Evolutionary conservation across 75 land plant species (phyloP).

Genomic region (Cunninghamia lanceolata): DNA sequence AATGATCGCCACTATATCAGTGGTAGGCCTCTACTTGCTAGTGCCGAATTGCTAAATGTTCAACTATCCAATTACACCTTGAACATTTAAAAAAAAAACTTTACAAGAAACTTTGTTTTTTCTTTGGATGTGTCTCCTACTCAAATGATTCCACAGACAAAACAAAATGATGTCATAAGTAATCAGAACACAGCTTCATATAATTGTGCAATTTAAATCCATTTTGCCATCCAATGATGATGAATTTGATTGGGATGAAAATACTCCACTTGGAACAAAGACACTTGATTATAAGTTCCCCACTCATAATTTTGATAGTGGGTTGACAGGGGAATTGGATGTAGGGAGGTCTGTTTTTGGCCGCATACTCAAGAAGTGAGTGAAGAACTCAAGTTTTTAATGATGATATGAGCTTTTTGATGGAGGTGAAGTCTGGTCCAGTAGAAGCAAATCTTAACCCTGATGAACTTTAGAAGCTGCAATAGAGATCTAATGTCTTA

Average conservation of each 20-base stretch:
- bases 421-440: constrained; percentile 61
- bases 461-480: constrained; percentile 56
- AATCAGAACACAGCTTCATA: constrained; percentile 16
- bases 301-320: constrained; percentile 11
- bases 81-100: too few species aligned
- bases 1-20: too few species aligned
- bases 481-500: constrained; percentile 71
- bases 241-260: constrained; percentile 72
- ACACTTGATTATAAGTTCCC: constrained; percentile 49
- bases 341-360: constrained; percentile 42
- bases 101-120: too few species aligned
- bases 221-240: constrained; percentile 32
- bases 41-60: too few species aligned
- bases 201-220: constrained; percentile 18
- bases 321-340: constrained; percentile 40
- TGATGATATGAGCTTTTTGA: constrained; percentile 64
- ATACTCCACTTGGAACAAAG: constrained; percentile 46
- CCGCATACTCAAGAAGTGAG: constrained; percentile 68
- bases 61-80: too few species aligned
- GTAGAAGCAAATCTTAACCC: constrained; percentile 47
- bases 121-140: too few species aligned
- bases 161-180: constrained; percentile 24
- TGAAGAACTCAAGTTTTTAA: constrained; percentile 69
- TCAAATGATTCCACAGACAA: constrained; percentile 18
- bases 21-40: too few species aligned